phyloP scores from a whole-genome alignment of 2,329 filamentous ascomycete species.

The Diaporthe ilicicola region DNA sequence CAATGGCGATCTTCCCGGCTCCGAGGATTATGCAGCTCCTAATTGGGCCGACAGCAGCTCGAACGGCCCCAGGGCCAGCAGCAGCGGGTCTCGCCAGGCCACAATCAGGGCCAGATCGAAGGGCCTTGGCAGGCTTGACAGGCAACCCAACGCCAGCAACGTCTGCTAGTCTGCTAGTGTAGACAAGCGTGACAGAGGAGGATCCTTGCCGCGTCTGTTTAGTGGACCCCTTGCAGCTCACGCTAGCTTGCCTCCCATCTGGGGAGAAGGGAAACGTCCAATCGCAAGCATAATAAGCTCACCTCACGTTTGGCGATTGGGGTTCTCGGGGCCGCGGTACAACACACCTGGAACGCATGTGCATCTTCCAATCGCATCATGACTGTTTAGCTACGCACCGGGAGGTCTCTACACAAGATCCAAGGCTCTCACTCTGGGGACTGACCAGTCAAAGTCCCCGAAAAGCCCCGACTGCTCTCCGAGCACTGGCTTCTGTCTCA shows the following conservation, averaged over 20 bases:
- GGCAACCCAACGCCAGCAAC: neutral
- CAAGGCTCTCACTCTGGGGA: neutral
- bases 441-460: neutral
- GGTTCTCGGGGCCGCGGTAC: neutral
- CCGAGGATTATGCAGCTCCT: neutral
- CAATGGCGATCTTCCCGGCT: neutral
- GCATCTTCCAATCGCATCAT: slow-evolving; percentile 13
- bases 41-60: neutral
- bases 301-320: neutral
- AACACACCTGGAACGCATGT: slow-evolving; percentile 22
- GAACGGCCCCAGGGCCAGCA: neutral
- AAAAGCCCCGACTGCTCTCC: neutral
- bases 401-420: neutral
- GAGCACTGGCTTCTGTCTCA: neutral
- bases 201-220: slow-evolving; percentile 16
- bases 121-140: slow-evolving; percentile 7
- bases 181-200: slow-evolving; percentile 1
- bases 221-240: slow-evolving; percentile 22
- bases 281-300: slow-evolving; percentile 17
- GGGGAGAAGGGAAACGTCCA: slow-evolving; percentile 3
- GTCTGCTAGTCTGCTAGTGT: no score
- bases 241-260: neutral
- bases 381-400: neutral
- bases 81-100: neutral
- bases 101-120: slow-evolving; percentile 12